phyloP scores from a whole-genome alignment of 2,329 filamentous ascomycete species.

The Colletotrichum higginsianum region DNA sequence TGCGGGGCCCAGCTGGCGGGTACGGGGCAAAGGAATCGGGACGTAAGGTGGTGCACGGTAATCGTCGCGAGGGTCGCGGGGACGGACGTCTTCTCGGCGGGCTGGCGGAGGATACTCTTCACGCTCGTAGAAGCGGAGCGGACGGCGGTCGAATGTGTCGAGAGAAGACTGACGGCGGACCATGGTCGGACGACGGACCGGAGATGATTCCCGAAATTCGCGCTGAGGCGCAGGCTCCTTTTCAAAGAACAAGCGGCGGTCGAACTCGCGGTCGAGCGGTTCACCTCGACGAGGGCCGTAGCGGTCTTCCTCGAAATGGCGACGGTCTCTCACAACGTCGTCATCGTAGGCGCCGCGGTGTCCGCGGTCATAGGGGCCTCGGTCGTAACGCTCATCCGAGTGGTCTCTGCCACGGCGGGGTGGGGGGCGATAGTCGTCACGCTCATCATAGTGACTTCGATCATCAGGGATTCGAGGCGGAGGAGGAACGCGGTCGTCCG shows the following conservation, averaged over 20 bases:
- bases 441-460: constrained; percentile 40
- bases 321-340: constrained; percentile 63
- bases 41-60: constrained; percentile 67
- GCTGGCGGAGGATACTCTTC: constrained; percentile 76
- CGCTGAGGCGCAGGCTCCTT: constrained; percentile 59
- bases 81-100: constrained; percentile 61
- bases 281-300: constrained; percentile 54
- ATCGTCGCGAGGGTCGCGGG: constrained; percentile 60
- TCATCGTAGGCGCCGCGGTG: constrained; percentile 62
- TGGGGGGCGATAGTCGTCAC: constrained; percentile 45
- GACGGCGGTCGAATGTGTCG: constrained; percentile 89
- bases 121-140: constrained; percentile 67
- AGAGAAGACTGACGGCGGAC: constrained; percentile 89
- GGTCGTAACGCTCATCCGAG: constrained; percentile 66
- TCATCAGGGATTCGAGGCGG: constrained; percentile 62
- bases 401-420: constrained; percentile 58
- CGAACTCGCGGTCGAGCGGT: constrained; percentile 57
- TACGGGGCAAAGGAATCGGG: constrained; percentile 79
- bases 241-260: constrained; percentile 70
- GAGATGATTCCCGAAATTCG: constrained; percentile 66
- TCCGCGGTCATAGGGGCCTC: constrained; percentile 51
- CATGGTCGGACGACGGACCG: constrained; percentile 75
- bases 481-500: constrained; percentile 59
- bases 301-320: constrained; percentile 69
- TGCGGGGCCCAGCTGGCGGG: constrained; percentile 71